Evolutionary conservation across 345 rosid genomes (phyloP).

Genomic region (Bretschneidera sinensis): DNA sequence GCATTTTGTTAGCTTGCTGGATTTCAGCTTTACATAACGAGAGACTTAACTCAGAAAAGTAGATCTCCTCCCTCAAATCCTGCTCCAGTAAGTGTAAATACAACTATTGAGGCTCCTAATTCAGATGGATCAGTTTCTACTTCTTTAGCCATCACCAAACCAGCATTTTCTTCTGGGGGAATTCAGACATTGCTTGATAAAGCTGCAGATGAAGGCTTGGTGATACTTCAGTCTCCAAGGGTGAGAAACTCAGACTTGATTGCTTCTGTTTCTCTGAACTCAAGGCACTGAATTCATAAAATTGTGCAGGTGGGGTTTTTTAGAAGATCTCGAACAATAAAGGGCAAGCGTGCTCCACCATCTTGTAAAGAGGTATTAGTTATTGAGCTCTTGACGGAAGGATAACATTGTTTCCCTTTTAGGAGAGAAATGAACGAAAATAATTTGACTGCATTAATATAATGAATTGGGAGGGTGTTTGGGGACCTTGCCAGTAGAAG

Average conservation of each 20-base stretch:
- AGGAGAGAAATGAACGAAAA: background rate
- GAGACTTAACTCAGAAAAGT: slow-evolving; percentile 43
- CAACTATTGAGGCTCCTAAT: slow-evolving; percentile 18
- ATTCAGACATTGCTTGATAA: slow-evolving; percentile 41
- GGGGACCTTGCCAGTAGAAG: too few relatives aligned
- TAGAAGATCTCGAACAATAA: slow-evolving; percentile 72
- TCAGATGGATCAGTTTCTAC: slow-evolving; percentile 50
- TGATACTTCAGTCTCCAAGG: slow-evolving; percentile 74
- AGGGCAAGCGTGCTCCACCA: slow-evolving; percentile 79
- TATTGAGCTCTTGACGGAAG: slow-evolving; percentile 6
- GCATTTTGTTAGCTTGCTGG: slow-evolving; percentile 52
- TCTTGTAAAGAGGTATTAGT: slow-evolving; percentile 77
- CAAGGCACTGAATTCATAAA: slow-evolving; percentile 16
- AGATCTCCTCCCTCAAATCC: slow-evolving; percentile 34
- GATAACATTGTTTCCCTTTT: slow-evolving; percentile 3
- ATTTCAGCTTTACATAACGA: slow-evolving; percentile 56
- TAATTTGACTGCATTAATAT: background rate
- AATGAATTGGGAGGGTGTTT: too few relatives aligned
- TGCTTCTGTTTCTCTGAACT: slow-evolving; percentile 12
- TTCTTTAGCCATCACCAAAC: slow-evolving; percentile 55
- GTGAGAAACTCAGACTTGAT: slow-evolving; percentile 30
- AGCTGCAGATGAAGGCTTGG: slow-evolving; percentile 75
- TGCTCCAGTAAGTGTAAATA: slow-evolving; percentile 23
- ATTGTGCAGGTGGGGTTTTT: slow-evolving; percentile 73
- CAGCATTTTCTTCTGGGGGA: slow-evolving; percentile 34